Percentiles rank a stretch among this genome's conserved stretches.
Conservation (phyloP, 352 stramenopile species). For the Globisporangium barbulae region DNA sequence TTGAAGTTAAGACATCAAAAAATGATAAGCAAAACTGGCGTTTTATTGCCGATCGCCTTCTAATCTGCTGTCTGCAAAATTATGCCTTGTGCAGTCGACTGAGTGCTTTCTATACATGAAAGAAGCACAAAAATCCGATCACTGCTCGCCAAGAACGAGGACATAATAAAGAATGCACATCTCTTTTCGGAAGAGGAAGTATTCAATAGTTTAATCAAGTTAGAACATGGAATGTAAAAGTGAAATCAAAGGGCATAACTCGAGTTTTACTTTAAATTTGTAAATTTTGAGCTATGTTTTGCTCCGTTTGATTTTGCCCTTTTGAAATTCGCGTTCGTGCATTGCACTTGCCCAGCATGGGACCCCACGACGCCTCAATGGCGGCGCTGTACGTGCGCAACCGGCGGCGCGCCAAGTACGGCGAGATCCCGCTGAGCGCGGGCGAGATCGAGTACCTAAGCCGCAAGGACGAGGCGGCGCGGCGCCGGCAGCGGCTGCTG, state of each 20-base stretch:
- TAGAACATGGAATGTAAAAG: no score
- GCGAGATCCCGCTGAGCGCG: conserved; percentile 59
- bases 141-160: background rate
- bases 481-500: conserved; percentile 47
- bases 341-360: conserved; percentile 7
- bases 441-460: conserved; percentile 59
- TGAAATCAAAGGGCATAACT: no score
- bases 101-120: background rate
- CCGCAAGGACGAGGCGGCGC: conserved; percentile 49
- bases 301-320: background rate
- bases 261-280: no score
- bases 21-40: background rate
- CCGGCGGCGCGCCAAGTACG: conserved; percentile 22
- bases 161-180: no score
- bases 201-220: no score
- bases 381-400: conserved; percentile 20
- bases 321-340: background rate
- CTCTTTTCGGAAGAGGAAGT: no score
- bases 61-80: background rate
- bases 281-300: no score
- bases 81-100: background rate
- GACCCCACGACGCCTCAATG: conserved; percentile 11
- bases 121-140: background rate
- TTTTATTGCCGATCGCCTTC: background rate
- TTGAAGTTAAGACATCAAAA: background rate